phyloP scores from a whole-genome alignment of 2,329 filamentous ascomycete genomes.

The Fusarium beomiforme region DNA sequence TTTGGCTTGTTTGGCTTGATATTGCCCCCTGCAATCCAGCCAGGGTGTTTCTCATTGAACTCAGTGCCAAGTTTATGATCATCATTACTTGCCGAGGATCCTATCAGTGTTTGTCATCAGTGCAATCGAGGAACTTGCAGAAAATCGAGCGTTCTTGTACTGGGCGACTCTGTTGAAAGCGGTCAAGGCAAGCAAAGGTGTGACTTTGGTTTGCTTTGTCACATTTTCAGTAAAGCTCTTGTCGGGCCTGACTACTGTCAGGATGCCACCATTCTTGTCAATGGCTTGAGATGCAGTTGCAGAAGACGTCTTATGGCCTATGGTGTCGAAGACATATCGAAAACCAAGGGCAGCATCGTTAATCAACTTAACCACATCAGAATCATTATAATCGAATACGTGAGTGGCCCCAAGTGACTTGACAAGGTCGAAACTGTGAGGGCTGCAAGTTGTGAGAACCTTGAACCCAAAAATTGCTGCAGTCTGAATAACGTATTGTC shows the following conservation, averaged over 20 bases:
- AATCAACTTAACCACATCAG: constrained; percentile 49
- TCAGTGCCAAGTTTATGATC: constrained; percentile 51
- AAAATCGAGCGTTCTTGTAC: constrained; percentile 50
- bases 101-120: background rate
- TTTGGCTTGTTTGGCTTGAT: constrained; percentile 49
- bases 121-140: constrained; percentile 43
- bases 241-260: constrained; percentile 55
- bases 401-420: constrained; percentile 47
- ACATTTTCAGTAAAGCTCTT: constrained; percentile 52
- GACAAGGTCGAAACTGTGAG: constrained; percentile 46
- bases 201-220: constrained; percentile 46
- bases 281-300: constrained; percentile 46
- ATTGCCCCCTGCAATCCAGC: constrained; percentile 46
- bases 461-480: constrained; percentile 47
- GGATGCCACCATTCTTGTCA: constrained; percentile 35
- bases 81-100: constrained; percentile 43
- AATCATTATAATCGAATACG: constrained; percentile 54
- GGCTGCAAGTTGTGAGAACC: constrained; percentile 50
- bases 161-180: constrained; percentile 53
- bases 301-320: constrained; percentile 52
- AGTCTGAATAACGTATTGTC: constrained; percentile 51
- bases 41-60: constrained; percentile 50
- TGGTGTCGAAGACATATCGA: constrained; percentile 53
- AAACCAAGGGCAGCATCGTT: constrained; percentile 45
- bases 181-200: constrained; percentile 56